Conservation (phyloP, 2,329 filamentous ascomycete species). For the Xylariaceae sp. region DNA sequence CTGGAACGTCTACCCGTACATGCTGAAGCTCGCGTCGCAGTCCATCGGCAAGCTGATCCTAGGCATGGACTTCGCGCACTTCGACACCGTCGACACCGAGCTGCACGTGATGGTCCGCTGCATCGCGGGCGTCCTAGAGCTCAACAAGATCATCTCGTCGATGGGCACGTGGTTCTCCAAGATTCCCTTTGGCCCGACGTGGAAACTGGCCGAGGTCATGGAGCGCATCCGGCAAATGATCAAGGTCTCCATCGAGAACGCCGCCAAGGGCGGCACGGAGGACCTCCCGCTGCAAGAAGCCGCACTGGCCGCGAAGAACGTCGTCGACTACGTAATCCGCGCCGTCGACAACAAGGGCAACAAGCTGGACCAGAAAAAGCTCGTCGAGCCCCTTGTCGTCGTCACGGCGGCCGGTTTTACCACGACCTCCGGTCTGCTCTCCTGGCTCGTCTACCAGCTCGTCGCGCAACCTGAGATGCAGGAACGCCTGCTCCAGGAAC, state of each 20-base stretch:
- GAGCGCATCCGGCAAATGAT: conserved; percentile 35
- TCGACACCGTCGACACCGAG: conserved; percentile 40
- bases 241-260: conserved; percentile 35
- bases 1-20: conserved; percentile 46
- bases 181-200: conserved; percentile 54
- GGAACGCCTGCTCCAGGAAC: conserved; percentile 52
- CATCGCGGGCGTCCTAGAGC: conserved; percentile 46
- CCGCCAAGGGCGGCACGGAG: conserved; percentile 35
- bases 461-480: conserved; percentile 51
- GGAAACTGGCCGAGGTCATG: conserved; percentile 35
- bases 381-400: conserved; percentile 42
- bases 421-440: conserved; percentile 53
- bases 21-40: conserved; percentile 45
- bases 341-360: conserved; percentile 51
- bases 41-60: conserved; percentile 42
- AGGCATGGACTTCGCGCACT: conserved; percentile 44
- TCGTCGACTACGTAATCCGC: conserved; percentile 46
- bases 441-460: conserved; percentile 52
- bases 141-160: conserved; percentile 55
- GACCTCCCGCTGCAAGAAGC: conserved; percentile 44
- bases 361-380: conserved; percentile 44
- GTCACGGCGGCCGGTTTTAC: conserved; percentile 55
- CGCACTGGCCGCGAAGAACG: conserved; percentile 43
- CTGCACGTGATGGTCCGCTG: conserved; percentile 46
- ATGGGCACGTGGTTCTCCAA: conserved; percentile 51